phyloP scores from a whole-genome alignment of 2,329 filamentous ascomycete species.

The Fusarium multiceps region DNA sequence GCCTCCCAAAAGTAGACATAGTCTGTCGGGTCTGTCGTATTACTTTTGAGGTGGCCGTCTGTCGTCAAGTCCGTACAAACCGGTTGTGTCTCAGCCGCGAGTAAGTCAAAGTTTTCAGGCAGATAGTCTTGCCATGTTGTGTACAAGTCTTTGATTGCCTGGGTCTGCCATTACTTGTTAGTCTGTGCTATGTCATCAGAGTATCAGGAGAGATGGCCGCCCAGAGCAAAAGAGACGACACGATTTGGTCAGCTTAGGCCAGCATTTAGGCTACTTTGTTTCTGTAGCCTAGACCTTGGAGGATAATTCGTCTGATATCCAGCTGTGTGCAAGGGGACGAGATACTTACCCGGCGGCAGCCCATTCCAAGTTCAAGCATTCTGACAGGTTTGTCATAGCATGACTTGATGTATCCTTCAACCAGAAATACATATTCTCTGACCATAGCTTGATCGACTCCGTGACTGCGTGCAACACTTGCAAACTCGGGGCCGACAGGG shows the following conservation, averaged over 20 bases:
- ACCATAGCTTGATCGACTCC: conserved; percentile 55
- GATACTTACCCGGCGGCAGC: conserved; percentile 51
- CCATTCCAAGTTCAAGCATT: conserved; percentile 56
- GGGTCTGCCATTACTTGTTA: neutral
- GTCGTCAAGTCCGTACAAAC: neutral
- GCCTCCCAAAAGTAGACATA: neutral
- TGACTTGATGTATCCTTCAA: conserved; percentile 53
- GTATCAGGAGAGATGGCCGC: neutral
- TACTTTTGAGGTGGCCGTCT: neutral
- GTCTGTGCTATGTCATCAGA: neutral
- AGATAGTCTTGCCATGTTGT: neutral
- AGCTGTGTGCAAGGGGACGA: conserved; percentile 25
- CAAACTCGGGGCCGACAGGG: neutral
- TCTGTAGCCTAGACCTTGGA: neutral
- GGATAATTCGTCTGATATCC: neutral
- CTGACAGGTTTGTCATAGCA: conserved; percentile 50
- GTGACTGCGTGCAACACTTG: conserved; percentile 48
- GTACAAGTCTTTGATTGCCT: neutral
- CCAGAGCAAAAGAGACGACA: neutral
- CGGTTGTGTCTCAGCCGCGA: neutral
- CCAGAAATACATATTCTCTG: conserved; percentile 55
- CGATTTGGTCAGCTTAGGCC: neutral
- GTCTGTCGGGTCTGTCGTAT: neutral
- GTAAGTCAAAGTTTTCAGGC: neutral
- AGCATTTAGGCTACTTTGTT: neutral